These are phyloP conservation scores for Alternaria alternata DNA, from an alignment of 2,329 filamentous ascomycete species.

Conservation along the genomic window DNA sequence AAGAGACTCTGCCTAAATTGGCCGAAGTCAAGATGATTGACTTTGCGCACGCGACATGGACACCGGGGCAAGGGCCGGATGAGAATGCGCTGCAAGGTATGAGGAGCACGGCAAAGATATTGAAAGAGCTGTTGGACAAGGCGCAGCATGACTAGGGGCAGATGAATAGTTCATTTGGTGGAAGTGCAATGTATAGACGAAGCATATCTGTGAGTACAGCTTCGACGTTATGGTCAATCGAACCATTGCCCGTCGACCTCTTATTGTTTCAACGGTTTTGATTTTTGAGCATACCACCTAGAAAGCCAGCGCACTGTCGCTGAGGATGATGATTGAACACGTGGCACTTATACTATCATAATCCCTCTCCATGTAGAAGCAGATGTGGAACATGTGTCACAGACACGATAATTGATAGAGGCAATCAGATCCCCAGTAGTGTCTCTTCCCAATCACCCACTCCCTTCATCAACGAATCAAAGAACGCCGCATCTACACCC, in stretches of 20 bases:
- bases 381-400: not conserved
- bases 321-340: no score
- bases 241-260: not conserved
- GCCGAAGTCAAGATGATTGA: slow-evolving; percentile 90
- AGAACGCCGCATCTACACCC: slow-evolving; percentile 30
- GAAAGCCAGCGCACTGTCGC: not conserved
- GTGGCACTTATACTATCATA: no score
- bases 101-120: slow-evolving; percentile 73
- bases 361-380: no score
- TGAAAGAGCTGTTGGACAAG: slow-evolving; percentile 66
- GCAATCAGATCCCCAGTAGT: not conserved
- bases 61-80: slow-evolving; percentile 81
- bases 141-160: slow-evolving; percentile 30
- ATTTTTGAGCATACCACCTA: not conserved
- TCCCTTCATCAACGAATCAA: slow-evolving; percentile 28
- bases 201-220: not conserved
- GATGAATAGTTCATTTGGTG: not conserved
- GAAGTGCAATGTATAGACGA: not conserved
- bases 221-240: not conserved
- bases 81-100: slow-evolving; percentile 83
- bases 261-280: not conserved
- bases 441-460: slow-evolving; percentile 6
- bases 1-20: slow-evolving; percentile 65
- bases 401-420: not conserved
- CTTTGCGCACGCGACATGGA: slow-evolving; percentile 92